Conservation (phyloP, 331 rosid genomes). For the Pyrus hybrid region DNA sequence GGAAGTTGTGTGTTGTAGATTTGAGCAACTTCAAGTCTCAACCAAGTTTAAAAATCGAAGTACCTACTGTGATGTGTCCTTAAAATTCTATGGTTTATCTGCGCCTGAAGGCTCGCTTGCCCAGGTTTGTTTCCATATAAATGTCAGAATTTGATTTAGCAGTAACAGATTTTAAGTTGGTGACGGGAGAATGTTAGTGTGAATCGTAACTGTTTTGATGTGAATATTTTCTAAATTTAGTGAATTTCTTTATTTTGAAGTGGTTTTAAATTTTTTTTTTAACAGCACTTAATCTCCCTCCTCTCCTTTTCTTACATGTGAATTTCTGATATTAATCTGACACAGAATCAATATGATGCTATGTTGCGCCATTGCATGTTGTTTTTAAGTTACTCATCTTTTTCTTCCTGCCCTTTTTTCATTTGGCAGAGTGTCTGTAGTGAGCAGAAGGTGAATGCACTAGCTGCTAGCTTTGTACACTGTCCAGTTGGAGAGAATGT, state of each 20-base stretch:
- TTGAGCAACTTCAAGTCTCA: slow-evolving; percentile 79
- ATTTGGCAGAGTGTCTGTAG: slow-evolving; percentile 68
- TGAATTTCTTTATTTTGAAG: background rate
- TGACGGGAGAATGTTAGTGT: background rate
- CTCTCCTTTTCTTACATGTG: background rate
- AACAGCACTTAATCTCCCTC: background rate
- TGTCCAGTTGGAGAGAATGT: slow-evolving; percentile 87
- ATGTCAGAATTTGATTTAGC: background rate
- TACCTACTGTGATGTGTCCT: slow-evolving; percentile 67
- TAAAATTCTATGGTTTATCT: slow-evolving; percentile 79
- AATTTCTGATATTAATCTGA: background rate
- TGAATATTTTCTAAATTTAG: background rate
- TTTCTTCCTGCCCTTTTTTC: background rate
- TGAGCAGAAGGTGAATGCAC: slow-evolving; percentile 83
- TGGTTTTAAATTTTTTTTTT: background rate
- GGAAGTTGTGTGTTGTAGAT: slow-evolving; percentile 83
- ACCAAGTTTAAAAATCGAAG: slow-evolving; percentile 84
- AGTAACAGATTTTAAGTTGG: background rate
- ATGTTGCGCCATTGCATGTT: background rate
- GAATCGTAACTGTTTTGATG: background rate
- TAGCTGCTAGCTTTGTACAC: slow-evolving; percentile 83
- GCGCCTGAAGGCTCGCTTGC: slow-evolving; percentile 97
- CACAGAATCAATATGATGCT: background rate
- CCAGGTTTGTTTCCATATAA: slow-evolving; percentile 47
- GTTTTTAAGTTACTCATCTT: slow-evolving; percentile 8